Evolutionary conservation across 225 moss, liverwort and hornwort genomes (phyloP).

Genomic region (Lunularia cruciata): DNA sequence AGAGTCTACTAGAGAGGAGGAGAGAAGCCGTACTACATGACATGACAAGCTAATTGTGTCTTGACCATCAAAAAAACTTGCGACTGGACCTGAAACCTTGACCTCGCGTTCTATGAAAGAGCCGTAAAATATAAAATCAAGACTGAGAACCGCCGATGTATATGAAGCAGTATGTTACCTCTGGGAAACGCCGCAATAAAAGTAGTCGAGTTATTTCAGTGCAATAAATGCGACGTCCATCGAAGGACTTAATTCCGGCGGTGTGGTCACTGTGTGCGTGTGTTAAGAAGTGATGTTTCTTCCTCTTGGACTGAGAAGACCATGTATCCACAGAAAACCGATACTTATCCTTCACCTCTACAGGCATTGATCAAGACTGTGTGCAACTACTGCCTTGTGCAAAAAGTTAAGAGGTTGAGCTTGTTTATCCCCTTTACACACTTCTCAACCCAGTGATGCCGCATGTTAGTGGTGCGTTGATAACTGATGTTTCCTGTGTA

Average conservation of each 20-base stretch:
- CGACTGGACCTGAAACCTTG: background rate
- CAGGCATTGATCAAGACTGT: too few relatives aligned
- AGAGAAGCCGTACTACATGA: background rate
- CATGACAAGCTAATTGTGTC: background rate
- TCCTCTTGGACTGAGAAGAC: conserved; percentile 53
- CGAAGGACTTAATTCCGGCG: conserved; percentile 52
- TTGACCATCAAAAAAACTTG: background rate
- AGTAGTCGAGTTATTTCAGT: conserved; percentile 52
- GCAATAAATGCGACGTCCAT: conserved; percentile 55
- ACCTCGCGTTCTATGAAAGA: too few relatives aligned
- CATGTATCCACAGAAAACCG: conserved; percentile 90
- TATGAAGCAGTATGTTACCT: conserved; percentile 41
- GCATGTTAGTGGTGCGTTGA: too few relatives aligned
- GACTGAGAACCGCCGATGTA: too few relatives aligned
- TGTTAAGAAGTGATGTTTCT: conserved; percentile 67
- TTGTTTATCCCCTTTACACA: too few relatives aligned
- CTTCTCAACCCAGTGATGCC: too few relatives aligned
- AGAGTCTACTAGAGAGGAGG: background rate
- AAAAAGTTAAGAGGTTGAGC: too few relatives aligned
- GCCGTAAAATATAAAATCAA: too few relatives aligned
- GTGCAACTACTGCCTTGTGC: too few relatives aligned
- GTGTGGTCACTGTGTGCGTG: conserved; percentile 92
- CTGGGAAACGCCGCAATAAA: conserved; percentile 58
- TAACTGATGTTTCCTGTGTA: too few relatives aligned
- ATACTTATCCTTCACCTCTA: conserved; percentile 59